These are phyloP conservation scores for Lactarius pseudohatsudake DNA, from an alignment of 768 basidiomycete genomes.

Conservation along the genomic window DNA sequence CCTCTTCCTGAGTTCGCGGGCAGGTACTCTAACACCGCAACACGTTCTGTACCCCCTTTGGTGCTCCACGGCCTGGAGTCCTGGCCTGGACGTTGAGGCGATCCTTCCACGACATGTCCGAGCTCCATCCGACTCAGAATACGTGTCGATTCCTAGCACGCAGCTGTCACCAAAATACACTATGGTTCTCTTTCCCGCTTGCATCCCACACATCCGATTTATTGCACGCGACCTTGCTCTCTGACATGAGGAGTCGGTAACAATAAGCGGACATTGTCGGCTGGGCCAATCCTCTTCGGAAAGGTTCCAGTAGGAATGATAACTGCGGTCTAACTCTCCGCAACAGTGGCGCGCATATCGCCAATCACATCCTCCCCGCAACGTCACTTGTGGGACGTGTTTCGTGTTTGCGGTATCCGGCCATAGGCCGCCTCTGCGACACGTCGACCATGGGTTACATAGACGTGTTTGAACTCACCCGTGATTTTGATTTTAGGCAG, in stretches of 20 bases:
- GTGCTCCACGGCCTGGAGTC: conserved; percentile 9
- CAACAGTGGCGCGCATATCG: conserved; percentile 11
- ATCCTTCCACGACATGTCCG: conserved; percentile 15
- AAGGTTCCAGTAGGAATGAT: background rate
- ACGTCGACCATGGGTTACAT: conserved; percentile 3
- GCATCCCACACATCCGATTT: background rate
- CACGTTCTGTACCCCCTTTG: conserved; percentile 12
- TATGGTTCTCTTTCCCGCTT: background rate
- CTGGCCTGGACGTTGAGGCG: background rate
- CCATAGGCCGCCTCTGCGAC: background rate
- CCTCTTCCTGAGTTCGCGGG: conserved; percentile 17
- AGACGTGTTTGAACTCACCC: conserved; percentile 15
- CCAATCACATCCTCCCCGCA: conserved; percentile 7
- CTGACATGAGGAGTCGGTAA: conserved; percentile 7
- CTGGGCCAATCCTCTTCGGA: background rate
- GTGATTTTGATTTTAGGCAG: conserved; percentile 8
- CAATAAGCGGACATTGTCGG: conserved; percentile 10
- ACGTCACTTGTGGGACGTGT: conserved; percentile 18
- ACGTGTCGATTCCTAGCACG: conserved; percentile 1
- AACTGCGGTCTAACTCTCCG: conserved; percentile 5
- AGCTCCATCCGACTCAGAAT: conserved; percentile 7
- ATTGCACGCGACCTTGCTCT: background rate
- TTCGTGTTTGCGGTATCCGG: conserved; percentile 10
- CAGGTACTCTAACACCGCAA: conserved; percentile 2
- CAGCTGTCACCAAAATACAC: background rate